phyloP scores from a whole-genome alignment of 2,329 filamentous ascomycete species.

The Zymoseptoria crescenta region DNA sequence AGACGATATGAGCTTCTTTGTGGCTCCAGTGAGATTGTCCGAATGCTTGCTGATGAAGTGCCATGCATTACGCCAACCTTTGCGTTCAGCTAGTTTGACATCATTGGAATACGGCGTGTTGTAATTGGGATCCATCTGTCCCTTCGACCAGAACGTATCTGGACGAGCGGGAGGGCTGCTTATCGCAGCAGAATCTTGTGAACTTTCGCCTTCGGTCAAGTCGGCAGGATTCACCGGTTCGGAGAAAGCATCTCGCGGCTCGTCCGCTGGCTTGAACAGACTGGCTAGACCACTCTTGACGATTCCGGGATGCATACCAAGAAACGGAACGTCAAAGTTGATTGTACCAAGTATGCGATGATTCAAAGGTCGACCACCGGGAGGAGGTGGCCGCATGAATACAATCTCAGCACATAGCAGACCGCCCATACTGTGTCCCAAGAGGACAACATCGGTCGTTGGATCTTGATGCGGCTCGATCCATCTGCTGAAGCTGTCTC shows the following conservation, averaged over 20 bases:
- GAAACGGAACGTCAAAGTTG: constrained; percentile 76
- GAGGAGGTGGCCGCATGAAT: constrained; percentile 43
- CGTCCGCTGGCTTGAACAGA: constrained; percentile 53
- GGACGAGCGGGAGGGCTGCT: constrained; percentile 3
- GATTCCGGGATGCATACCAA: constrained; percentile 84
- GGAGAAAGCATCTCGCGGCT: constrained; percentile 19
- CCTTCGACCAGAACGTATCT: constrained; percentile 24
- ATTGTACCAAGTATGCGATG: constrained; percentile 74
- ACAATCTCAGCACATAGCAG: constrained; percentile 72
- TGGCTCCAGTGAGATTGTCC: constrained; percentile 61
- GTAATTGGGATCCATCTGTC: constrained; percentile 52
- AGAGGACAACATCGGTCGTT: constrained; percentile 68
- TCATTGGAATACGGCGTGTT: constrained; percentile 73
- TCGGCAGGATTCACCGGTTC: neutral
- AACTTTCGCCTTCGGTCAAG: neutral
- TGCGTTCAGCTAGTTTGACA: constrained; percentile 57
- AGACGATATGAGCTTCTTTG: constrained; percentile 65
- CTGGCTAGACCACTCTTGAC: constrained; percentile 74
- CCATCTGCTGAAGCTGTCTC: constrained; percentile 79
- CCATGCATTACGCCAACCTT: constrained; percentile 57
- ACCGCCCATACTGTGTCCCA: constrained; percentile 88
- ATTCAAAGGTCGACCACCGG: constrained; percentile 43
- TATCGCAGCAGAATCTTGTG: neutral
- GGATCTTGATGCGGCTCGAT: constrained; percentile 66
- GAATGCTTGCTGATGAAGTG: constrained; percentile 80